Conservation (phyloP, 164 flowering plant genomes). For the Liquidambar formosana region DNA sequence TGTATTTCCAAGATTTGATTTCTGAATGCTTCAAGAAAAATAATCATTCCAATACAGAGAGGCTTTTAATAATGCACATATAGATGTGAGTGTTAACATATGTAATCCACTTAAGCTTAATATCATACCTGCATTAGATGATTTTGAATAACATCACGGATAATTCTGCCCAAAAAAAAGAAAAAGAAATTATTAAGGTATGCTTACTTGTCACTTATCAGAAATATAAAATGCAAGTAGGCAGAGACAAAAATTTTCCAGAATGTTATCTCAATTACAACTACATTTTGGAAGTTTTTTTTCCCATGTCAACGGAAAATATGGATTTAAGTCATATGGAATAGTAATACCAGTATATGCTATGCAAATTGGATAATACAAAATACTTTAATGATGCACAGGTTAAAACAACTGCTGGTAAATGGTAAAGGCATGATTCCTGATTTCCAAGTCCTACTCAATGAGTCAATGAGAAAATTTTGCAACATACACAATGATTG, state of each 20-base stretch:
- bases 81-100: neutral
- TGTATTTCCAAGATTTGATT: neutral
- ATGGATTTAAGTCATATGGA: too few species aligned
- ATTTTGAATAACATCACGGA: conserved; percentile 97
- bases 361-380: too few species aligned
- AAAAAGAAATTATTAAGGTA: conserved; percentile 2
- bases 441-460: neutral
- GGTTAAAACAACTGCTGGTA: too few species aligned
- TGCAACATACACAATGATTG: neutral
- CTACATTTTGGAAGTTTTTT: neutral
- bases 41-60: too few species aligned
- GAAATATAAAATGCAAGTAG: neutral
- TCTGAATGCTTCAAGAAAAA: neutral
- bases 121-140: conserved; percentile 81
- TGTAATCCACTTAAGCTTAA: neutral
- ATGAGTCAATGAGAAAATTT: too few species aligned
- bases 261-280: neutral
- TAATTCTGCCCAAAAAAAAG: conserved; percentile 69
- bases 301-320: too few species aligned
- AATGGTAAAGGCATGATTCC: too few species aligned
- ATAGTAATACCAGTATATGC: too few species aligned
- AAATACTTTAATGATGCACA: too few species aligned
- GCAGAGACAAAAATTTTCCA: neutral
- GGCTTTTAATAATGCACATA: neutral
- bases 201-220: conserved; percentile 5